Evolutionary conservation across 2,329 filamentous ascomycete species (phyloP).

Genomic region (Emergomyces pasteurianus): DNA sequence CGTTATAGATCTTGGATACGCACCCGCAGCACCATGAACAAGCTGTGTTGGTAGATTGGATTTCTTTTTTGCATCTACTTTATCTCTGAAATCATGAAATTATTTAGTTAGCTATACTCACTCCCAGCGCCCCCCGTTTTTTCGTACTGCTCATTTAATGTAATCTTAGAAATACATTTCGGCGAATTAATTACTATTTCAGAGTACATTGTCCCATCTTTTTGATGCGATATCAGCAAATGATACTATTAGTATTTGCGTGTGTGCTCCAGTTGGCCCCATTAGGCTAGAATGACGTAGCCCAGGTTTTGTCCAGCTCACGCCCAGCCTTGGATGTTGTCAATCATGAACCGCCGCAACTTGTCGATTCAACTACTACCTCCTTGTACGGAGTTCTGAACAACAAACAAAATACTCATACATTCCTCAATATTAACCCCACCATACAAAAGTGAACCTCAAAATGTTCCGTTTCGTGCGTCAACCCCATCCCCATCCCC

Average conservation of each 20-base stretch:
- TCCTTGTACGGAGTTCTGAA: too few relatives aligned
- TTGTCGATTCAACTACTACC: too few relatives aligned
- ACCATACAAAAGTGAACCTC: not conserved
- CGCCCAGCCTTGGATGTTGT: too few relatives aligned
- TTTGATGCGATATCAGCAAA: too few relatives aligned
- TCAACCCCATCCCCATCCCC: not conserved
- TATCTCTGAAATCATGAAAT: not conserved
- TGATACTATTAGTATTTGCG: too few relatives aligned
- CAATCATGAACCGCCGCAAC: too few relatives aligned
- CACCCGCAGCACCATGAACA: not conserved
- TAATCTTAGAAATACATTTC: not conserved
- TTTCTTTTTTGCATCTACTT: not conserved
- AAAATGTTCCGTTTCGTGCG: constrained; percentile 9
- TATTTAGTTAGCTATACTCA: not conserved
- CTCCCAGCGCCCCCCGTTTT: not conserved
- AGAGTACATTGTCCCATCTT: too few relatives aligned
- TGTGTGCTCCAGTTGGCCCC: too few relatives aligned
- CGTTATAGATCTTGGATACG: not conserved
- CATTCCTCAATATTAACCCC: not conserved
- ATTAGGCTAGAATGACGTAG: too few relatives aligned
- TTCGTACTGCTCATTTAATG: not conserved
- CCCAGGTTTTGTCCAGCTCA: too few relatives aligned
- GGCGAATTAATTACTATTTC: too few relatives aligned
- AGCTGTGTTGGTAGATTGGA: not conserved
- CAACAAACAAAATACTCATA: not conserved